These are phyloP conservation scores for Backusella macrospora DNA, from an alignment of 192 early-diverging fungal genomes.

Conservation along the genomic window DNA sequence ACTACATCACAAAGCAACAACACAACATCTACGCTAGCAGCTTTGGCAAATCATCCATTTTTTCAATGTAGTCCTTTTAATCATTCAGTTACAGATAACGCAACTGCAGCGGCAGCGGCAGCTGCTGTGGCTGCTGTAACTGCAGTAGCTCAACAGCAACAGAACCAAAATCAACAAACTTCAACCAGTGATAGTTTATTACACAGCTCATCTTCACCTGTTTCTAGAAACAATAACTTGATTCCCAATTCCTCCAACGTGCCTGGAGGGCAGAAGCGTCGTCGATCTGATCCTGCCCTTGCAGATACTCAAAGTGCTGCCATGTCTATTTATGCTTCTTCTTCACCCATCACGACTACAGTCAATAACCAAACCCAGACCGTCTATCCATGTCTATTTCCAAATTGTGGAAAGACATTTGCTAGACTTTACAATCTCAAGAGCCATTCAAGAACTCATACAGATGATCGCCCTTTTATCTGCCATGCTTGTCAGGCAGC, in stretches of 20 bases:
- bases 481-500: conserved; percentile 45
- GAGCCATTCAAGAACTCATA: conserved; percentile 81
- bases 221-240: neutral
- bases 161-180: neutral
- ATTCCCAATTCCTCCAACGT: neutral
- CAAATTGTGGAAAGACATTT: conserved; percentile 83
- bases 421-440: conserved; percentile 88
- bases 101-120: conserved; percentile 24
- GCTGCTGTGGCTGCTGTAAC: conserved; percentile 26
- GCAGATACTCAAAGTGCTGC: conserved; percentile 32
- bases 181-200: neutral
- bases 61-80: conserved; percentile 31
- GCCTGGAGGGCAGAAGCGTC: conserved; percentile 10
- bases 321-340: conserved; percentile 38
- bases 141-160: conserved; percentile 13
- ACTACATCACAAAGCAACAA: neutral
- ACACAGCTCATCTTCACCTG: neutral
- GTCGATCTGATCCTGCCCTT: conserved; percentile 22
- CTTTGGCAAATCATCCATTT: conserved; percentile 5
- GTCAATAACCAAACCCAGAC: conserved; percentile 40
- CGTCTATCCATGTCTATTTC: conserved; percentile 59
- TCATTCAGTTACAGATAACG: conserved; percentile 2
- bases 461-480: conserved; percentile 70
- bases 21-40: neutral
- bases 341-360: conserved; percentile 35